phyloP scores from a whole-genome alignment of 108 stramenopile species.

The Aurantiochytrium sp. region DNA sequence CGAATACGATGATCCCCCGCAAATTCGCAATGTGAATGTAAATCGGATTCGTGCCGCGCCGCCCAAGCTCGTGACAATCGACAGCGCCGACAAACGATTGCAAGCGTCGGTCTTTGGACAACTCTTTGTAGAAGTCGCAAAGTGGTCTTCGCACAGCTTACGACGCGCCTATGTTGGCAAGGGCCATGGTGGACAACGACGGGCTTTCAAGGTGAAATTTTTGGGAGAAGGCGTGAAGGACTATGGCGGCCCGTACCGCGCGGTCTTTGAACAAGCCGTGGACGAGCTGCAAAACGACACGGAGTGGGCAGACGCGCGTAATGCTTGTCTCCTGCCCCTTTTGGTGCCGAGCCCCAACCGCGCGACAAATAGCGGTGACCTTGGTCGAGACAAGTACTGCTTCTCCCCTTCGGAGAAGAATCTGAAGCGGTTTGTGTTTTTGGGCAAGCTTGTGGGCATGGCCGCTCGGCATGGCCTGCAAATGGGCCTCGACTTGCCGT shows the following conservation, averaged over 20 bases:
- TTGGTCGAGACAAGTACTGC: constrained; percentile 45
- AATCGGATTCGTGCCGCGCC: constrained; percentile 74
- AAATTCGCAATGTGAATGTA: constrained; percentile 76
- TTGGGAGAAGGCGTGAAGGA: constrained; percentile 96
- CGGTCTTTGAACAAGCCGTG: constrained; percentile 82
- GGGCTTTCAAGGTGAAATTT: constrained; percentile 92
- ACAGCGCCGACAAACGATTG: neutral
- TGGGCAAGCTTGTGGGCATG: constrained; percentile 84
- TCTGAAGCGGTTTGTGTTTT: constrained; percentile 67
- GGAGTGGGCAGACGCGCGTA: neutral
- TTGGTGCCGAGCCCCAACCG: neutral
- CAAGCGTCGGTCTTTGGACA: constrained; percentile 70
- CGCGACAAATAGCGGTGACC: constrained; percentile 14
- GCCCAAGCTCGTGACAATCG: constrained; percentile 37
- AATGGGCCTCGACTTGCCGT: constrained; percentile 65
- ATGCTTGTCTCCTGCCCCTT: constrained; percentile 25
- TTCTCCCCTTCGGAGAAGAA: constrained; percentile 45
- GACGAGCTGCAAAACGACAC: constrained; percentile 57
- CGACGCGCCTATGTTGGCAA: constrained; percentile 81
- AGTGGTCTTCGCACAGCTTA: constrained; percentile 76
- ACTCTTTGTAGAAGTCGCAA: constrained; percentile 73
- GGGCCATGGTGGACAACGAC: constrained; percentile 89
- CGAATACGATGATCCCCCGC: constrained; percentile 88
- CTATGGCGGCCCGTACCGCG: constrained; percentile 93
- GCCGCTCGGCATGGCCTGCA: constrained; percentile 78